phyloP scores from a whole-genome alignment of 139 green algal genomes.

The Protoeuglena noctilucae region DNA sequence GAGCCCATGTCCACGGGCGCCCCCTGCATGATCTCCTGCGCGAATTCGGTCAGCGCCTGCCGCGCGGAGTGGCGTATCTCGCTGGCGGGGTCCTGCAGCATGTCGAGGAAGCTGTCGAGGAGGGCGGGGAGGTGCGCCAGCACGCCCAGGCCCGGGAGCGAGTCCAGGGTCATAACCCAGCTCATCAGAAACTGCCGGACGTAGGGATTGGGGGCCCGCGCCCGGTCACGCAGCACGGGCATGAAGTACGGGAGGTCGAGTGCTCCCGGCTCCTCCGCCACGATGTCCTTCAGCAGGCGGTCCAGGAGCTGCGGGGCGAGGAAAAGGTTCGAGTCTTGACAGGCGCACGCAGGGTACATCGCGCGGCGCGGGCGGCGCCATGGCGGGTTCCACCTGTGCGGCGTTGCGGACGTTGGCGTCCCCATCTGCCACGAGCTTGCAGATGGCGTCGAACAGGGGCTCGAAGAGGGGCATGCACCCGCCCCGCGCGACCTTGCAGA shows the following conservation, averaged over 20 bases:
- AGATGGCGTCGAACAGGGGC: conserved; percentile 83
- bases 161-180: conserved; percentile 55
- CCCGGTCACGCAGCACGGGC: conserved; percentile 3
- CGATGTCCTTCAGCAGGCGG: conserved; percentile 75
- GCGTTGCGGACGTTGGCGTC: conserved; percentile 80
- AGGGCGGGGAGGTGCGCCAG: conserved; percentile 69
- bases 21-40: conserved; percentile 17
- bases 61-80: conserved; percentile 46
- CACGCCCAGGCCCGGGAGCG: conserved; percentile 76
- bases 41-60: conserved; percentile 34
- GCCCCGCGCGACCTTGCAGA: conserved; percentile 71
- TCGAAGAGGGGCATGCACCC: conserved; percentile 77
- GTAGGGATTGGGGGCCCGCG: conserved; percentile 36
- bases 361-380: no score
- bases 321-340: no score
- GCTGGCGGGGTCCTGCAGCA: conserved; percentile 53
- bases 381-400: no score
- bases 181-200: conserved; percentile 51
- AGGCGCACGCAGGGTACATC: no score
- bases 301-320: conserved; percentile 85
- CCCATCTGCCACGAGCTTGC: conserved; percentile 42
- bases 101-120: conserved; percentile 72
- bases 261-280: conserved; percentile 12
- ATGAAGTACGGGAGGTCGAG: conserved; percentile 38
- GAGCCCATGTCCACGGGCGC: neutral